phyloP scores from a whole-genome alignment of 495 filamentous ascomycete genomes.

The Friedmanniomyces endolithicus region DNA sequence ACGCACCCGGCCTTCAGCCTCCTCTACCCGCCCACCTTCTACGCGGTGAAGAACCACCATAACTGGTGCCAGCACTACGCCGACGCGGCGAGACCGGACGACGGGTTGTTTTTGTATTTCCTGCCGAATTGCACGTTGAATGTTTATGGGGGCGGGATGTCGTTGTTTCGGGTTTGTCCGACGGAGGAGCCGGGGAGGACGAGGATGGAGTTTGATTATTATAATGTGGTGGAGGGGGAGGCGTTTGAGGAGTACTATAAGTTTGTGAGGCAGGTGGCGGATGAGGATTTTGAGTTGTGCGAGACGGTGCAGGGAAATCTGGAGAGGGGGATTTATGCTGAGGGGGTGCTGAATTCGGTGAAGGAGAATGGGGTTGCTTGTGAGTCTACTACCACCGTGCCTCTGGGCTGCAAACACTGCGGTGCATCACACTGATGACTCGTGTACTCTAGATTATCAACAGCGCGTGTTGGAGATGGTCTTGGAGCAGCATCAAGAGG shows the following conservation, averaged over 20 bases:
- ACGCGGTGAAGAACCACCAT: slow-evolving; percentile 42
- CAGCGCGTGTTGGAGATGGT: slow-evolving; percentile 43
- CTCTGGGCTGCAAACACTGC: neutral
- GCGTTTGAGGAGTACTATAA: slow-evolving; percentile 49
- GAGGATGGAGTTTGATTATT: slow-evolving; percentile 54
- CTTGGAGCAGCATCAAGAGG: slow-evolving; percentile 34
- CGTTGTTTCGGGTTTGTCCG: slow-evolving; percentile 46
- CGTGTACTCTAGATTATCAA: slow-evolving; percentile 38
- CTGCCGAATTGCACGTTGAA: slow-evolving; percentile 51
- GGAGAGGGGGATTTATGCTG: slow-evolving; percentile 42
- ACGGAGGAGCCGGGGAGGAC: slow-evolving; percentile 40
- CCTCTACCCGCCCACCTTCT: slow-evolving; percentile 47
- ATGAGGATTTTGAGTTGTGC: slow-evolving; percentile 50
- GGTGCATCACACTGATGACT: no score
- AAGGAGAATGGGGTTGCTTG: slow-evolving; percentile 47
- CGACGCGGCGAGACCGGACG: slow-evolving; percentile 43
- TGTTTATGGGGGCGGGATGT: slow-evolving; percentile 51
- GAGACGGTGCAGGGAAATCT: slow-evolving; percentile 47
- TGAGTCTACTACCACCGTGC: slow-evolving; percentile 25
- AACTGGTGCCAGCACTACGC: slow-evolving; percentile 49
- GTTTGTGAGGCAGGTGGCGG: slow-evolving; percentile 47
- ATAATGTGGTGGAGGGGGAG: slow-evolving; percentile 40
- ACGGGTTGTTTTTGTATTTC: slow-evolving; percentile 49
- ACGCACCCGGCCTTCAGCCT: slow-evolving; percentile 49
- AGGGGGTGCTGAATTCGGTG: slow-evolving; percentile 46